Base-by-base conservation (phyloP, 1,284 basidiomycete genomes). In the Ustilago sp. region DNA sequence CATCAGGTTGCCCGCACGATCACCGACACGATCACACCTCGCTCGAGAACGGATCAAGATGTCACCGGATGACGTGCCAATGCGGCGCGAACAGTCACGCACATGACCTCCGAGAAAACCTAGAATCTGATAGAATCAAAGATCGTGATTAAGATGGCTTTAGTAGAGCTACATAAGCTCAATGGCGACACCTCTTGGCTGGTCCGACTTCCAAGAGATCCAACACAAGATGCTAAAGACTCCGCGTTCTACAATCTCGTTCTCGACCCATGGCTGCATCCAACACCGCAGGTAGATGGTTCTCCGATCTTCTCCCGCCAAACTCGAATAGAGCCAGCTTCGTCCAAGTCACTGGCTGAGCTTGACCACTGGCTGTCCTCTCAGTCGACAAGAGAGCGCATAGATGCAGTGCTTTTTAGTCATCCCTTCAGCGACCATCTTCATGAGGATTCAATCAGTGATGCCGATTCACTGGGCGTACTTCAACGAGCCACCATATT, bases 171-270 rank as follows among this genome's bases (percentile, higher is more conserved):
- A 57, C 66, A 73, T 66, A 77, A 73, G 52, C 66, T 77, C 59
- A 77, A 77, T 41, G 74, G 70, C 39, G 74, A 77, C 50, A 73
- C 74, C 5, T 68, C 69, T 9, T 77, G 74, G 74, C 66, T 77
- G 4, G 19, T 77, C 13, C 69, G 63, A 23, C 41, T 77, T 3
- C 74, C 73, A 3, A 39, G 9, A 7, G 23, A 45, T 9, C 15
- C 15, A 17, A 28, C 23, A 8, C 2, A 15, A 38, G 34, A 47
- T 15, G 17, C 19, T 17, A 23, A 19, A 2, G 31, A n/a, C 8
- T 4, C 19, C 36, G 19, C 41, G 4, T 58, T 41, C 70, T 73
- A 63, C 66, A 73, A 77, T 36, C 52, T 77, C 0, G 53, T 77
- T 2, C 31, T 77, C 12, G 70, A 77, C 31, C 74, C 74, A 32